Evolutionary conservation across 345 rosid species (phyloP), one percentile per base, ranked within the genome.

Genomic region (Sisymbrium altissimum): DNA sequence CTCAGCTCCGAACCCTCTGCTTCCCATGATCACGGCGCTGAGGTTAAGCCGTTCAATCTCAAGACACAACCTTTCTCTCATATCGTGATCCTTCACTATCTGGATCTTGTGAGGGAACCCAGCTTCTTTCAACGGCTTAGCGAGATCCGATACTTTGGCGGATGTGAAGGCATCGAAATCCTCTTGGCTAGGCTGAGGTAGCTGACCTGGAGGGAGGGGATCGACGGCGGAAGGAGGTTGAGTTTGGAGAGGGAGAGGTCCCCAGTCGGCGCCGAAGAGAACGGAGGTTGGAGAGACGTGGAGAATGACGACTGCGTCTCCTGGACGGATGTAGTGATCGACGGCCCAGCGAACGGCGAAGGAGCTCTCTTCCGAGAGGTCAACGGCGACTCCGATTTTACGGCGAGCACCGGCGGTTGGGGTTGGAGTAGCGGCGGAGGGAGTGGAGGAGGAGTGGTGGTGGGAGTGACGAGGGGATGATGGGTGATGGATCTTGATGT

Each of bases 221-320:
- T 70, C 33, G 9, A 32, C 0, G 65, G 10, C 36, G 27, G 81
- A 32, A 3, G 77, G 38, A 64, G 73, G 70, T 54, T 64, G 69
- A 33, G 71, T 77, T 19, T 77, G 85, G 78, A 77, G 84, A 61
- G 96, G 88, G 21, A 88, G 88, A 1, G 98, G 97, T 35, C 97
- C 99, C 98, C 99, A 95, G 63, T 95, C 99, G 54, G 99, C 99
- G 62, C 99, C 99, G 75, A 83, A 92, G 57, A 95, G 93, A 35
- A 90, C 93, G 74, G 96, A 90, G 61, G 99, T 95, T 6, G 99
- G 96, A 41, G 96, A 86, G n/a, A 95, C 99, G 75, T 95, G 99
- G 84, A 95, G 88, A 60, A 95, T 87, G 78, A 95, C 74, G 76
- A 92, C 97, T 43, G 93, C 93, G 66, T 95, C 97, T 0, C 97